A percentile compares a stretch with the other conserved stretches of the same genome.
Evolutionary conservation across 768 basidiomycete genomes (phyloP).

Genomic region (Podaxis carcinomalis): DNA sequence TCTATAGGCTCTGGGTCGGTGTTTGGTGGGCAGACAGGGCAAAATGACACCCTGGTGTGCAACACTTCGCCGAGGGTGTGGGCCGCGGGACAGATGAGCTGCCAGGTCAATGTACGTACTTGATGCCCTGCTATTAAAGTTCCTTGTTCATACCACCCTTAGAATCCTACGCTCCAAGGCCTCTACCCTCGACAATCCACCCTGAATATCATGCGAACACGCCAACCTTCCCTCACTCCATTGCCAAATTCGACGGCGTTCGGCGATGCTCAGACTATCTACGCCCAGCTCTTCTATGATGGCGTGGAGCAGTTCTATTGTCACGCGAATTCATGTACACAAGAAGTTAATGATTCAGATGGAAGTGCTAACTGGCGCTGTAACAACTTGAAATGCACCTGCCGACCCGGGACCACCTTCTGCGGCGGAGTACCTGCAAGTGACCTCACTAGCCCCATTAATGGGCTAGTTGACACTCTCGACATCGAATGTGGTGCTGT

Average conservation of each 20-base stretch:
- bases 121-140: background rate
- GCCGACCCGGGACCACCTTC: conserved; percentile 65
- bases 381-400: conserved; percentile 68
- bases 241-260: conserved; percentile 58
- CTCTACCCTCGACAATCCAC: conserved; percentile 68
- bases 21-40: conserved; percentile 23
- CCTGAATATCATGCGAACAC: conserved; percentile 75
- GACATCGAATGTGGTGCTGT: conserved; percentile 60
- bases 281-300: conserved; percentile 72
- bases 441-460: conserved; percentile 59
- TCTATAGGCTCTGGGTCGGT: conserved; percentile 26
- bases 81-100: conserved; percentile 81
- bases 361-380: conserved; percentile 64
- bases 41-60: conserved; percentile 72
- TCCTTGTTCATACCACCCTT: background rate
- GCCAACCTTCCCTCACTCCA: conserved; percentile 68
- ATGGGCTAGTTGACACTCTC: conserved; percentile 61
- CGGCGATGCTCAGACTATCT: conserved; percentile 47
- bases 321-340: conserved; percentile 62
- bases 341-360: conserved; percentile 38
- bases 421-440: conserved; percentile 52
- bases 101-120: conserved; percentile 69
- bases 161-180: conserved; percentile 84
- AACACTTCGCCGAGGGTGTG: conserved; percentile 67
- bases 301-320: conserved; percentile 90